Evolutionary conservation across 768 basidiomycete species (phyloP).

Genomic region (Suillus lakei): DNA sequence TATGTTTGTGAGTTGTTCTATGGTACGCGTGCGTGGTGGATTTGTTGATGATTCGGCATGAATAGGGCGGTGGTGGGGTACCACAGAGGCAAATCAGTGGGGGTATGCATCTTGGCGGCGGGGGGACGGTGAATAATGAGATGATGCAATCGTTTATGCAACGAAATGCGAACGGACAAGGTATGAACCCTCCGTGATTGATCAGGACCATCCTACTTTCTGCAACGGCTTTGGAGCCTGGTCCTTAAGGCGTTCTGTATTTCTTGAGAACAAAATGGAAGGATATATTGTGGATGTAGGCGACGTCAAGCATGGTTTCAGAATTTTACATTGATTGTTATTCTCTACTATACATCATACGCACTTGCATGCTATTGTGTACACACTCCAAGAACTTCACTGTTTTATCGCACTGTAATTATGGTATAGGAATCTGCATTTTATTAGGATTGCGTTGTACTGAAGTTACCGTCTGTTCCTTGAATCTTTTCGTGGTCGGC

Average conservation of each 20-base stretch:
- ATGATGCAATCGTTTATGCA: constrained; percentile 55
- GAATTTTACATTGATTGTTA: constrained; percentile 3
- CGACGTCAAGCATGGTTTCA: background rate
- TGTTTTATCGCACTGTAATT: background rate
- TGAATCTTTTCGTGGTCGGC: constrained; percentile 89
- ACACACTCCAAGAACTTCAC: background rate
- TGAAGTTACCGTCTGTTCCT: constrained; percentile 70
- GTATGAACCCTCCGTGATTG: constrained; percentile 20
- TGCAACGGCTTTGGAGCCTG: background rate
- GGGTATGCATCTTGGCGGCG: constrained; percentile 28
- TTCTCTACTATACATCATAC: constrained; percentile 3
- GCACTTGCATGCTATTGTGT: constrained; percentile 3
- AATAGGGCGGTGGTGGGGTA: constrained; percentile 18
- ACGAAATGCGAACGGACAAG: constrained; percentile 38
- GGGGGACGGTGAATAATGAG: constrained; percentile 39
- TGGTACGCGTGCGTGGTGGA: constrained; percentile 6
- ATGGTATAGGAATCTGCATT: background rate
- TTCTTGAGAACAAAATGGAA: background rate
- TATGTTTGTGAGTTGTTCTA: constrained; percentile 20
- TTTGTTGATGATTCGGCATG: background rate
- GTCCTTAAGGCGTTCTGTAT: background rate
- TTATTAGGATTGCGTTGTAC: constrained; percentile 43
- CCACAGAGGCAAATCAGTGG: constrained; percentile 15
- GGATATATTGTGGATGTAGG: background rate
- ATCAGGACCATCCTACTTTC: background rate